Base-by-base conservation (phyloP, 140 eudicot species). In the Flaveria floridana region DNA sequence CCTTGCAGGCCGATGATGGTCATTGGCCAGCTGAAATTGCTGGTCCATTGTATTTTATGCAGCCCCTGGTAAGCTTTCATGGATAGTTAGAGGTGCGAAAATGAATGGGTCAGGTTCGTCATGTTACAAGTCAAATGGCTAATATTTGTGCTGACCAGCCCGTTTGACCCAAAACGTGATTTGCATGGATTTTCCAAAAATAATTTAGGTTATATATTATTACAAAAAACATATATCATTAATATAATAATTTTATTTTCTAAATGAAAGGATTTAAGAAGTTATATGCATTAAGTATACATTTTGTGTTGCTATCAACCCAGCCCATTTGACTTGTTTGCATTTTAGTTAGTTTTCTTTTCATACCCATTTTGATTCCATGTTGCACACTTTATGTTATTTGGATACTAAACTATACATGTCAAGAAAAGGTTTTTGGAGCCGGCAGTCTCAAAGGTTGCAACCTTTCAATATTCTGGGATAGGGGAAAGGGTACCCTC, bases 21-120 rank as follows among this genome's bases (percentile, higher is more conserved):
- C 25, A 0, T 23, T 23, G 25, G 95, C 91, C 91, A 0, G 95
- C 95, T 11, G 95, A 88, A 82, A 86, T 82, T 46, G 91, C 91
- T 4, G 95, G 95, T 19, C 89, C 95, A 0, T 20, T 84, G 76
- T 88, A 78, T 81, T 88, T 88, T 73, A 85, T 82, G 73, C 91
- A 89, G 4, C 95, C 91, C 6, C 39, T 89, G 85, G 88, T 87
- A 23, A 73, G 76, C 48, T 18, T 59, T 62, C 30, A 30, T 78
- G 50, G 21, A 37, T 65, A 11, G 6, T 41, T 25, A 25, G 26
- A 42, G 6, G 59, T 42, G n/a, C 2, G 7, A 59, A 41, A 73
- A 23, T 3, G 70, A 59, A 10, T 28, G 7, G 65, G 76, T n/a
- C 13, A 10, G 65, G 76, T 18, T 0, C 8, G 6, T 65, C 16